phyloP scores from a whole-genome alignment of 1,139 yeast species.

The Debaryomycetaceae sp. region DNA sequence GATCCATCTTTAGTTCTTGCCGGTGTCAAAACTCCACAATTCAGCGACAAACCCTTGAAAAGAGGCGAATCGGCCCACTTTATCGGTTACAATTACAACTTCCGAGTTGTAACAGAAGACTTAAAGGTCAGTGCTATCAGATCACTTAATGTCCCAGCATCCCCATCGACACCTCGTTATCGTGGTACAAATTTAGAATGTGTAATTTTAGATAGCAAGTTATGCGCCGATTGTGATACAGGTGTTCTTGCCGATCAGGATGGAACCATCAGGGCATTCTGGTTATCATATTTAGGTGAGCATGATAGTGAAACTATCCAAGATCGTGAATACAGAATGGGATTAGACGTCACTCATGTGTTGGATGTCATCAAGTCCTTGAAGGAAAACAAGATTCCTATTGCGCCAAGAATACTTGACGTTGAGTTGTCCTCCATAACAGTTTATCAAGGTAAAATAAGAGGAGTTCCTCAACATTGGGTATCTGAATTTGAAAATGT shows the following conservation, averaged over 20 bases:
- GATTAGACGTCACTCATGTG: constrained; percentile 72
- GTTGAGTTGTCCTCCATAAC: constrained; percentile 73
- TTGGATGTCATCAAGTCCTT: constrained; percentile 54
- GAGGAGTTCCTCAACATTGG: constrained; percentile 87
- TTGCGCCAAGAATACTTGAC: constrained; percentile 64
- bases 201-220: constrained; percentile 67
- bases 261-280: constrained; percentile 77
- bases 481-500: constrained; percentile 61
- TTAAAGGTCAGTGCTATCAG: constrained; percentile 76
- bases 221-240: constrained; percentile 72
- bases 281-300: constrained; percentile 83
- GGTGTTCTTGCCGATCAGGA: constrained; percentile 79
- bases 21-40: constrained; percentile 55
- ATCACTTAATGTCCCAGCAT: constrained; percentile 70
- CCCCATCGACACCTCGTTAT: constrained; percentile 69
- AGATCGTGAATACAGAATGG: constrained; percentile 70
- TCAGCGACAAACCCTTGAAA: constrained; percentile 55
- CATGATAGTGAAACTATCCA: constrained; percentile 40
- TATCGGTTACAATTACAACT: constrained; percentile 73
- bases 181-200: constrained; percentile 84
- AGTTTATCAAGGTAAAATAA: constrained; percentile 72
- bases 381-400: constrained; percentile 51
- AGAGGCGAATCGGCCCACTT: constrained; percentile 77
- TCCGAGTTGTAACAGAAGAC: constrained; percentile 70
- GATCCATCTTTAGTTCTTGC: constrained; percentile 61